Evolutionary conservation across 129 eudicot species (phyloP).

Genomic region (Heracleum sosnowskyi): DNA sequence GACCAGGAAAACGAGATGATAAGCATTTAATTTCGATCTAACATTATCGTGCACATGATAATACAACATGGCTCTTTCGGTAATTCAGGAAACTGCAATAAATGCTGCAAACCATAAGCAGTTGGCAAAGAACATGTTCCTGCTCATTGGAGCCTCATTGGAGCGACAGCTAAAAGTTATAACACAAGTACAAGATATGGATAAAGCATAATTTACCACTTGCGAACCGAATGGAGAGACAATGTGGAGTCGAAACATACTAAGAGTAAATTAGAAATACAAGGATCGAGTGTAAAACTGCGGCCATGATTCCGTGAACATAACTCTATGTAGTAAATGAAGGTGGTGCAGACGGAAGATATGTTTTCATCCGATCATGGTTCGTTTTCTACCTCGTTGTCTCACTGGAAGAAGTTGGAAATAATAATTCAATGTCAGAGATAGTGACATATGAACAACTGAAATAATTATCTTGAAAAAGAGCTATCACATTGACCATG

Average conservation of each 20-base stretch:
- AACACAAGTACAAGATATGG: not conserved
- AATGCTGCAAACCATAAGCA: not conserved
- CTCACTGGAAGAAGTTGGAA: conserved; percentile 46
- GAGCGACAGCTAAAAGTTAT: not conserved
- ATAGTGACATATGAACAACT: conserved; percentile 3
- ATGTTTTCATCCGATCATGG: conserved; percentile 72
- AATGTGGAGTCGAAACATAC: not conserved
- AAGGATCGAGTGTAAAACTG: not conserved
- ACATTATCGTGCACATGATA: conserved; percentile 11
- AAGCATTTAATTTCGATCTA: not conserved
- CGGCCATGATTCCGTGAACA: not conserved
- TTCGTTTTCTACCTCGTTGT: conserved; percentile 84
- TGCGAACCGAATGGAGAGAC: not conserved
- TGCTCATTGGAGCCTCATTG: not conserved
- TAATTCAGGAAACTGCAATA: conserved; percentile 6
- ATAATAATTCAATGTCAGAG: conserved; percentile 5
- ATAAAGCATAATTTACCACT: not conserved
- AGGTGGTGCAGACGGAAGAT: not conserved
- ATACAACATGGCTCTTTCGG: conserved; percentile 2
- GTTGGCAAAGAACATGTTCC: not conserved
- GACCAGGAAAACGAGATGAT: conserved; percentile 8
- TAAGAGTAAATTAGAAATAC: not conserved
- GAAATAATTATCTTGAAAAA: not conserved
- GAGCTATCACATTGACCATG: not conserved
- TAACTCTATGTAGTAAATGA: not conserved